A percentile compares a stretch with the other conserved stretches of the same genome.
phyloP scores from a whole-genome alignment of 2,329 filamentous ascomycete species.

The Cytospora schulzeri region DNA sequence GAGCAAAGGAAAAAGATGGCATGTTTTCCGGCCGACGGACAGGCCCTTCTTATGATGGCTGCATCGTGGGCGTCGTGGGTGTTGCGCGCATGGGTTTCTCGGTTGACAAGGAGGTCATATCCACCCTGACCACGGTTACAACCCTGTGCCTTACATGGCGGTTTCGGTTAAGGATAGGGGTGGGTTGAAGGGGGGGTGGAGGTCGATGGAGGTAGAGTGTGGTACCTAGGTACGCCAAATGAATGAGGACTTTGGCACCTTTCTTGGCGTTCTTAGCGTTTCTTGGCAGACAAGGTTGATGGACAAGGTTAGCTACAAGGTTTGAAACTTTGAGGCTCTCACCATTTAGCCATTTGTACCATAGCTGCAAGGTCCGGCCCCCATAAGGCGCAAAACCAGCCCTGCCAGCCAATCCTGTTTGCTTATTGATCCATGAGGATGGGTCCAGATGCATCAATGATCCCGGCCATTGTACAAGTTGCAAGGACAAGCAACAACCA shows the following conservation, averaged over 20 bases:
- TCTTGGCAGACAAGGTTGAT: background rate
- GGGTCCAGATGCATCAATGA: background rate
- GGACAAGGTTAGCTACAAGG: background rate
- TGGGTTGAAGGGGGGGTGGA: too few species aligned
- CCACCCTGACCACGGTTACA: background rate
- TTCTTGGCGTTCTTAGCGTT: background rate
- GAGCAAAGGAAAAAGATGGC: slow-evolving; percentile 4
- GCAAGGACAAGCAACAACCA: too few species aligned
- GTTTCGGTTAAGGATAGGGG: slow-evolving; percentile 6
- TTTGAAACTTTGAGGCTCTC: background rate
- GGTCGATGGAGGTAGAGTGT: too few species aligned
- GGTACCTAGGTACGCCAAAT: background rate
- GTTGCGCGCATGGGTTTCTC: background rate
- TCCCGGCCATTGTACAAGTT: too few species aligned
- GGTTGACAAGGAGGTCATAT: background rate
- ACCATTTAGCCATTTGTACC: too few species aligned
- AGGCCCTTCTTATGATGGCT: slow-evolving; percentile 23
- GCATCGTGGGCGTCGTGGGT: background rate
- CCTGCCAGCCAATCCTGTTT: background rate
- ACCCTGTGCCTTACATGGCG: background rate
- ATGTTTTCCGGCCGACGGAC: slow-evolving; percentile 10
- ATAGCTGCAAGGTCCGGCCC: background rate
- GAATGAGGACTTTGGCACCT: background rate
- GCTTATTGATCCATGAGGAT: background rate
- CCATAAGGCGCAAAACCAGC: too few species aligned